A percentile compares a stretch with the other conserved stretches of the same genome.
phyloP scores from a whole-genome alignment of 148 eudicot species.

The Hydrangea macrophylla region DNA sequence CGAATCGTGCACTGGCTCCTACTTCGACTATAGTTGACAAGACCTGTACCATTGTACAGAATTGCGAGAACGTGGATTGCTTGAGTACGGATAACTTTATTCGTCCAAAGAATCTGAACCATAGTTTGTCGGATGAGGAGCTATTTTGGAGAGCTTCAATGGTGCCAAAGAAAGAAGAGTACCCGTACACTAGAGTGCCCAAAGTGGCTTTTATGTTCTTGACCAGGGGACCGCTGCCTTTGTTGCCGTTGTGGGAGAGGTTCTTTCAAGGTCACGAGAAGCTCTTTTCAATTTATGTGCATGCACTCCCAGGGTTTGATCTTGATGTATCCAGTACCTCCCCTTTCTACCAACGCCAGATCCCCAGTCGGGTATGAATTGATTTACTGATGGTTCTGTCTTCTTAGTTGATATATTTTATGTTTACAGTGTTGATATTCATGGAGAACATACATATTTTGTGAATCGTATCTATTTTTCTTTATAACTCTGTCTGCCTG shows the following conservation, averaged over 20 bases:
- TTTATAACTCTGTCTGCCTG: too few species aligned
- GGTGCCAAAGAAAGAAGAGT: conserved; percentile 55
- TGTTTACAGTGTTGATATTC: not conserved
- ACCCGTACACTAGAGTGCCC: conserved; percentile 56
- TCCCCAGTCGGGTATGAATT: conserved; percentile 64
- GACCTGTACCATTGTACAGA: conserved; percentile 19
- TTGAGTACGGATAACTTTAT: conserved; percentile 38
- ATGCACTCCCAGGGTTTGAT: conserved; percentile 52
- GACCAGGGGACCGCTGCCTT: conserved; percentile 68
- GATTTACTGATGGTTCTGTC: not conserved
- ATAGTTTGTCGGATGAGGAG: conserved; percentile 58
- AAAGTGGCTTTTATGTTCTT: conserved; percentile 87
- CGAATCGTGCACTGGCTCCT: conserved; percentile 13
- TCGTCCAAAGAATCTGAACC: conserved; percentile 40
- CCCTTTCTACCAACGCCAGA: conserved; percentile 59
- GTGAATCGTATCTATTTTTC: too few species aligned
- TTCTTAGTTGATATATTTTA: conserved; percentile 1
- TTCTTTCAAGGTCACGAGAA: conserved; percentile 64
- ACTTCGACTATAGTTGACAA: not conserved
- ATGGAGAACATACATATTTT: not conserved
- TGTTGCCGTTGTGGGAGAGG: conserved; percentile 80
- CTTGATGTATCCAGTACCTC: conserved; percentile 57
- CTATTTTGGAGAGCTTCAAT: conserved; percentile 81
- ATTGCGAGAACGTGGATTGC: conserved; percentile 39
- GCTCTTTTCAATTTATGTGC: conserved; percentile 64